Conservation (phyloP, 768 basidiomycete species). For the Psilocybe cyanescens region DNA sequence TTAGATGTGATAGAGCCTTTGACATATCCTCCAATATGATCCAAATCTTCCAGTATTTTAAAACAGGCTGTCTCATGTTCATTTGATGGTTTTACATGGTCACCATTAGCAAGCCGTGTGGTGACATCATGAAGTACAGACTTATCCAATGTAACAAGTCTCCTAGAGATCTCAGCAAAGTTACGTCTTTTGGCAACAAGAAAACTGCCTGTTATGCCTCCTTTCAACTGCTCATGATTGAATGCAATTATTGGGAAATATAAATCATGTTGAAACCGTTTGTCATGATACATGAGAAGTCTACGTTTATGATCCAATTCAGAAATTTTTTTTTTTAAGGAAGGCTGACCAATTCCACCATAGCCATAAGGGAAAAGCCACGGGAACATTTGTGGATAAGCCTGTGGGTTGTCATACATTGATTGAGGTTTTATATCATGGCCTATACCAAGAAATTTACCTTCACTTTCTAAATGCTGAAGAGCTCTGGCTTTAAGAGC, state of each 20-base stretch:
- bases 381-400: conserved; percentile 40
- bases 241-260: conserved; percentile 41
- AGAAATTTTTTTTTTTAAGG: conserved; percentile 15
- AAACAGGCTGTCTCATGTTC: conserved; percentile 28
- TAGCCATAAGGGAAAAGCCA: conserved; percentile 43
- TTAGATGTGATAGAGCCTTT: conserved; percentile 28
- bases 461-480: conserved; percentile 25
- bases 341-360: conserved; percentile 34
- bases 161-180: conserved; percentile 27
- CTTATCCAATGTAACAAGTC: conserved; percentile 26
- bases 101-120: conserved; percentile 24
- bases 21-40: conserved; percentile 27
- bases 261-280: conserved; percentile 39
- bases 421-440: neutral
- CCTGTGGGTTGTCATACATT: conserved; percentile 1
- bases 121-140: conserved; percentile 21
- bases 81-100: conserved; percentile 19
- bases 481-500: conserved; percentile 25
- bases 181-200: conserved; percentile 26
- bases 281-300: conserved; percentile 42
- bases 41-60: conserved; percentile 27
- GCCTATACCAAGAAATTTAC: conserved; percentile 23
- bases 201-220: conserved; percentile 27
- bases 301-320: conserved; percentile 26
- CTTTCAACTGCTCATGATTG: conserved; percentile 41